Evolutionary conservation across 805 yeast species (phyloP).

Genomic region (Lipomyces kockii): DNA sequence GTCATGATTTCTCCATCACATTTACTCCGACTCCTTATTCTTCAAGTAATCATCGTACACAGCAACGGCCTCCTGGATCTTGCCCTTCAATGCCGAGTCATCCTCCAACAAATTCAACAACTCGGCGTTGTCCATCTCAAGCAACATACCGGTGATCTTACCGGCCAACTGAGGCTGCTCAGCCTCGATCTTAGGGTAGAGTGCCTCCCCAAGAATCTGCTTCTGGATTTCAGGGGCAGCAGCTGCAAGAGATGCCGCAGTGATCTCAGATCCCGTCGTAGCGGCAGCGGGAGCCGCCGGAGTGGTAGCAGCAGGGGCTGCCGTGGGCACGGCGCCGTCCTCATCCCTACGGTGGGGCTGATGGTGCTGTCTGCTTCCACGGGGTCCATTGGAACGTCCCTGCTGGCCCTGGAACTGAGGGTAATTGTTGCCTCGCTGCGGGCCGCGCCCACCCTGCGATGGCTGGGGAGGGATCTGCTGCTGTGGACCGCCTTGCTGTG

Average conservation of each 20-base stretch:
- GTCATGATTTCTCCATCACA: conserved; percentile 2
- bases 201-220: conserved; percentile 96
- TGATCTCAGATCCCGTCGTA: conserved; percentile 43
- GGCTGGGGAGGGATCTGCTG: conserved; percentile 46
- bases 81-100: conserved; percentile 85
- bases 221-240: conserved; percentile 81
- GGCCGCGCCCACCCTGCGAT: conserved; percentile 25
- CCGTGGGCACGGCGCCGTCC: conserved; percentile 19
- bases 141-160: conserved; percentile 98
- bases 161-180: conserved; percentile 95
- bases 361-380: conserved; percentile 38
- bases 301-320: conserved; percentile 18
- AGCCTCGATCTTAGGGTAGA: conserved; percentile 88
- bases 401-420: conserved; percentile 24
- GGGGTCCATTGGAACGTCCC: conserved; percentile 36
- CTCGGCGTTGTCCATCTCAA: conserved; percentile 92
- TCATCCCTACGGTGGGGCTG: conserved; percentile 30
- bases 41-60: conserved; percentile 87
- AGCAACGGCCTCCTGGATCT: conserved; percentile 90
- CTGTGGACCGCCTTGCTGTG: conserved; percentile 46
- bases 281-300: conserved; percentile 38
- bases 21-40: conserved; percentile 26
- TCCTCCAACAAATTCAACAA: conserved; percentile 86
- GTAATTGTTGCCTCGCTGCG: conserved; percentile 25
- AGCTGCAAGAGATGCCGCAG: conserved; percentile 59